Percentiles rank a stretch among this genome's conserved stretches.
Conservation (phyloP, 768 basidiomycete genomes). For the Hemileccinum impolitum region DNA sequence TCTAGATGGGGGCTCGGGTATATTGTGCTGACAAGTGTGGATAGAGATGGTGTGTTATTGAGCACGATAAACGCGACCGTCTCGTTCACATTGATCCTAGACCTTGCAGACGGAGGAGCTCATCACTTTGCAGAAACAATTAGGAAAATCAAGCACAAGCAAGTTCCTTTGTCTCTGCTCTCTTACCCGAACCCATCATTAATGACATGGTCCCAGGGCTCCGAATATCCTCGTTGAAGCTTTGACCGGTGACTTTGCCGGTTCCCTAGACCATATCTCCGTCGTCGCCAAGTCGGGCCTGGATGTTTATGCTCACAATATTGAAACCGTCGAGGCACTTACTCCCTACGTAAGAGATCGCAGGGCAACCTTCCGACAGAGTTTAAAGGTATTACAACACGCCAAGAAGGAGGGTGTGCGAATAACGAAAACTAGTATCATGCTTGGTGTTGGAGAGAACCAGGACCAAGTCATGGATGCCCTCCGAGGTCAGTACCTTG, state of each 20-base stretch:
- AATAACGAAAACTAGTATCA: slow-evolving; percentile 96
- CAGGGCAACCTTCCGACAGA: slow-evolving; percentile 86
- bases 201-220: slow-evolving; percentile 51
- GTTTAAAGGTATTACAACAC: slow-evolving; percentile 72
- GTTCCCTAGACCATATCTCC: slow-evolving; percentile 68
- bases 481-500: slow-evolving; percentile 60
- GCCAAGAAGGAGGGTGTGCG: slow-evolving; percentile 82
- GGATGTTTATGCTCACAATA: slow-evolving; percentile 97
- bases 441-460: slow-evolving; percentile 95
- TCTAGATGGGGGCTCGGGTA: slow-evolving; percentile 97
- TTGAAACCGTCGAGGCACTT: slow-evolving; percentile 92
- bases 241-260: slow-evolving; percentile 91
- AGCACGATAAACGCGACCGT: background rate
- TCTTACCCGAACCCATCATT: background rate
- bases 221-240: slow-evolving; percentile 96
- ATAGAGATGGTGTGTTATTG: slow-evolving; percentile 78
- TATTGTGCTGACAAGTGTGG: slow-evolving; percentile 94
- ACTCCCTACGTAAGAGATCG: slow-evolving; percentile 96
- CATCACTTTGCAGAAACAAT: slow-evolving; percentile 96
- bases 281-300: slow-evolving; percentile 88
- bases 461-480: slow-evolving; percentile 80
- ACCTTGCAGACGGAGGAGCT: slow-evolving; percentile 88
- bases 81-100: slow-evolving; percentile 39
- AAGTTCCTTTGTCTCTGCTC: slow-evolving; percentile 31
- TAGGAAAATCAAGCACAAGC: slow-evolving; percentile 91